Percentiles rank a stretch among this genome's conserved stretches.
Conservation (phyloP, 2,329 filamentous ascomycete genomes). For the Neopestalotiopsis sp. region DNA sequence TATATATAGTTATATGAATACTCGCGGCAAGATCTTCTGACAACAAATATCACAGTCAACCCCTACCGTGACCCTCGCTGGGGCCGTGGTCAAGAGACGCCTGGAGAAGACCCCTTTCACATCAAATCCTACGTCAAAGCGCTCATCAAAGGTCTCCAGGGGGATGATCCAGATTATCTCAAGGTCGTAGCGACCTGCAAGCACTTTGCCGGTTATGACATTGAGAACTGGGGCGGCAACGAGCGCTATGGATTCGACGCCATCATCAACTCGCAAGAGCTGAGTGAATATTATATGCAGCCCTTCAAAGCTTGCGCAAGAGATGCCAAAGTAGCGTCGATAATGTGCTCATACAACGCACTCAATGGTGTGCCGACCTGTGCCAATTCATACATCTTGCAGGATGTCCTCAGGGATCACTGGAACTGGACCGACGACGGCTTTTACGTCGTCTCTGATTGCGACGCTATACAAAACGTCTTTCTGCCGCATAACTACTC, state of each 20-base stretch:
- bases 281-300: constrained; percentile 71
- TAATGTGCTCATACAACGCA: constrained; percentile 68
- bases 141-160: constrained; percentile 59
- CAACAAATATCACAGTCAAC: constrained; percentile 22
- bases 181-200: constrained; percentile 62
- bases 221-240: constrained; percentile 50
- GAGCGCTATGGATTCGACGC: constrained; percentile 60
- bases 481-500: constrained; percentile 46
- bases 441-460: constrained; percentile 69
- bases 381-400: constrained; percentile 64
- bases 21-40: neutral
- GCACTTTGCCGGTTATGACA: constrained; percentile 62
- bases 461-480: constrained; percentile 66
- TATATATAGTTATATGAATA: neutral
- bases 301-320: constrained; percentile 67
- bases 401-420: constrained; percentile 67
- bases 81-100: constrained; percentile 33
- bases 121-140: constrained; percentile 55
- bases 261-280: constrained; percentile 61
- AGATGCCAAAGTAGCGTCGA: constrained; percentile 58
- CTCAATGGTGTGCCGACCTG: constrained; percentile 71
- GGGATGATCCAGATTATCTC: constrained; percentile 29
- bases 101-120: constrained; percentile 41
- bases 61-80: constrained; percentile 29
- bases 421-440: constrained; percentile 67